These are phyloP conservation scores for Ophiostoma sp. DNA, from an alignment of 2,329 filamentous ascomycete genomes.

Conservation along the genomic window DNA sequence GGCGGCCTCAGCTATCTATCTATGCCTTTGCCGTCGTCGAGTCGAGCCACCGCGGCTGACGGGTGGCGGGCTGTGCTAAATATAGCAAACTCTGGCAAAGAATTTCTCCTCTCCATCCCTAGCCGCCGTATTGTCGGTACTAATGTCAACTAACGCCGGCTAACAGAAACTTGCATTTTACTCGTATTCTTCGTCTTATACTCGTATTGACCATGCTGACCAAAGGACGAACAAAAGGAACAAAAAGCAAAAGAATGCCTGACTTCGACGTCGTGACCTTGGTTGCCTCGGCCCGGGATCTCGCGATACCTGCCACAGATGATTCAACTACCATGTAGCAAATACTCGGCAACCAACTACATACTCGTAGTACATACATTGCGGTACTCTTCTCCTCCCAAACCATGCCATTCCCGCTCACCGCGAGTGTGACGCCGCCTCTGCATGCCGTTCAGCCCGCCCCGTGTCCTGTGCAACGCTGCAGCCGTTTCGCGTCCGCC, in stretches of 20 bases:
- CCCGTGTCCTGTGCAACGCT: background rate
- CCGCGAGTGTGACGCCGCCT: background rate
- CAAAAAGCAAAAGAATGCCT: background rate
- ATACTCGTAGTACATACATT: too few relatives aligned
- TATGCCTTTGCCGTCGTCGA: background rate
- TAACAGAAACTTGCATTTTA: background rate
- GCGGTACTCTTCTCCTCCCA: too few relatives aligned
- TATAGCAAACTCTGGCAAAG: background rate
- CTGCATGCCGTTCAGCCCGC: background rate
- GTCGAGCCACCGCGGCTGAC: background rate
- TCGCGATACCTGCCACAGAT: background rate
- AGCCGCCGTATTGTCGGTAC: background rate
- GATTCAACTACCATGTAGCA: too few relatives aligned
- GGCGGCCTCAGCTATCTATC: background rate
- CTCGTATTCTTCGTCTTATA: background rate
- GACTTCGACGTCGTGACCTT: background rate
- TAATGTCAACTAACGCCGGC: background rate
- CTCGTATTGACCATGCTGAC: background rate
- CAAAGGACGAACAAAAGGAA: background rate
- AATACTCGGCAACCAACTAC: too few relatives aligned
- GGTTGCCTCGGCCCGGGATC: background rate
- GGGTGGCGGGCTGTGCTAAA: constrained; percentile 12
- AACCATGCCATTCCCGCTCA: background rate
- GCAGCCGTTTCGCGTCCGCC: background rate
- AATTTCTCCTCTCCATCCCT: background rate